Evolutionary conservation across 1,284 basidiomycete genomes (phyloP), one percentile per base, ranked within the genome.

Genomic region (Butyriboletus appendiculatus): DNA sequence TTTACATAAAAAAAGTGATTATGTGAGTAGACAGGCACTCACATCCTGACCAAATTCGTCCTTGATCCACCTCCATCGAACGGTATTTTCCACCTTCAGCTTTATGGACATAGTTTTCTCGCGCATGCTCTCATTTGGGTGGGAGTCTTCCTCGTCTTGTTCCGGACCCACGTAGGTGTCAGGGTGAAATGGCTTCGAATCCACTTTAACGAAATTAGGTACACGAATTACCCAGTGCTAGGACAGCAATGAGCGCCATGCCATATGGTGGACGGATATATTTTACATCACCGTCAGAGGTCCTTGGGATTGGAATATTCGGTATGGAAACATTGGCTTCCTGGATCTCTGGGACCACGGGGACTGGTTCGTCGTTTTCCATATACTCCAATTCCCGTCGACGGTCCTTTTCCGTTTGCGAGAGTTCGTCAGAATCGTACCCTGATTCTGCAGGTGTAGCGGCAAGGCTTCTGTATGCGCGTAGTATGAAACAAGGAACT

Each of bases 41-140:
- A 92, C 92, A 64, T 87, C 86, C 62, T 82, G 75, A 6, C 85
- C 88, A 39, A 77, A 72, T 53, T 83, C 79, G 63, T 90, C 85
- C 65, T 89, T 88, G 10, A 78, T 76, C 92, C 94, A 96, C 56
- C 89, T 81, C 94, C 94, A 96, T 43, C 94, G 84, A 32, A 96
- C 79, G 3, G 93, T 94, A 69, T 95, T 95, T 75, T 94, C 91
- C 11, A 94, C 91, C 63, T 90, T 90, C 48, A 96, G 79, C 69
- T 90, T 90, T 63, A 92, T 86, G 34, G 84, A 78, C 84, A 90
- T 88, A 58, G 84, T 87, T 69, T 81, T 84, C 70, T 88, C 88
- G 60, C 84, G 83, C 45, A 82, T 67, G 30, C 71, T 82, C 59
- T 83, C 85, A 35, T 72, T 79, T 49, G 80, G 74, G 11, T 72